Conservation (phyloP, 192 early-diverging fungal genomes). For the Borealophlyctis nickersoniae region DNA sequence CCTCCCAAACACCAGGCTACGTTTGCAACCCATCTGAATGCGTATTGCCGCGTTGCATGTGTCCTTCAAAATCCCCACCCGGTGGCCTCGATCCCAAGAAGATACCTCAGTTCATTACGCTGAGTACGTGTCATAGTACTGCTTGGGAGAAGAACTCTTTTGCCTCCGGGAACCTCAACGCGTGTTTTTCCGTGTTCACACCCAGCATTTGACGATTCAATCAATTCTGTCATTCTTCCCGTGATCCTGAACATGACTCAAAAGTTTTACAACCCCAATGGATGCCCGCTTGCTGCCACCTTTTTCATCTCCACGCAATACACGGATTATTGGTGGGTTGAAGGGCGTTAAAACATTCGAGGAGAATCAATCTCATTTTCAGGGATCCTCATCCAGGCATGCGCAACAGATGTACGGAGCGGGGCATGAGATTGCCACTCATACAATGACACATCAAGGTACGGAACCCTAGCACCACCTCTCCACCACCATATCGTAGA, state of each 20-base stretch:
- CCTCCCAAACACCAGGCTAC: too few relatives aligned
- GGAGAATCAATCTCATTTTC: too few relatives aligned
- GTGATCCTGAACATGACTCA: constrained; percentile 9
- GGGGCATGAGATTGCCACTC: constrained; percentile 65
- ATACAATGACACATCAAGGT: constrained; percentile 52
- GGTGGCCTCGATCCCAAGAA: constrained; percentile 27
- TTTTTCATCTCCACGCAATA: constrained; percentile 62
- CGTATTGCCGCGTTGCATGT: too few relatives aligned
- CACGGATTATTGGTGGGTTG: constrained; percentile 58
- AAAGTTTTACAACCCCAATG: constrained; percentile 47
- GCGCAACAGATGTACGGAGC: constrained; percentile 60
- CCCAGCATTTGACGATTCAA: constrained; percentile 62
- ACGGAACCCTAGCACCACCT: background rate
- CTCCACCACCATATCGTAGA: too few relatives aligned
- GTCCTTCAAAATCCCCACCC: too few relatives aligned
- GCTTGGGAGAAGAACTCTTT: too few relatives aligned
- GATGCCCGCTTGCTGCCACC: constrained; percentile 56
- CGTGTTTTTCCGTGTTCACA: too few relatives aligned
- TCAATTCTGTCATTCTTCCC: constrained; percentile 30
- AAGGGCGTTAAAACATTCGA: background rate
- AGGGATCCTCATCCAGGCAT: too few relatives aligned
- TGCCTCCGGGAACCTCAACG: too few relatives aligned
- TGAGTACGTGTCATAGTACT: constrained; percentile 8
- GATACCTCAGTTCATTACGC: constrained; percentile 30
- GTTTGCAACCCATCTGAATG: too few relatives aligned